phyloP scores from a whole-genome alignment of 106 monocot genomes.

The Gastrodia elata region DNA sequence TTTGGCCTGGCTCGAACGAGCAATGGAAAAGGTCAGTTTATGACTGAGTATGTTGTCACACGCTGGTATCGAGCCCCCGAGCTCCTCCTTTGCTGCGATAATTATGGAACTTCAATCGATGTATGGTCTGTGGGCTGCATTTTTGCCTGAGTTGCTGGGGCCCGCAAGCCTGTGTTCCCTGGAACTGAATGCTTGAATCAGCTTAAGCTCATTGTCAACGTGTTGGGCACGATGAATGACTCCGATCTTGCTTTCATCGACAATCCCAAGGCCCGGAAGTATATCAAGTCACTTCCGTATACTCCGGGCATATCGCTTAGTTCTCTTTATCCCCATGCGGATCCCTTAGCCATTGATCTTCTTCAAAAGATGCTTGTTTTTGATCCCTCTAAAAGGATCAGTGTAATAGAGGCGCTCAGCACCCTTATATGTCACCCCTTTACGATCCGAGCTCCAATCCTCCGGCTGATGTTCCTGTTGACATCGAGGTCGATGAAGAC shows the following conservation, averaged over 20 bases:
- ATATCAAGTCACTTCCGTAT: slow-evolving; percentile 54
- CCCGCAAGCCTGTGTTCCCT: slow-evolving; percentile 66
- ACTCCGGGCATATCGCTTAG: slow-evolving; percentile 31
- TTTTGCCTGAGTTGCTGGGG: slow-evolving; percentile 69
- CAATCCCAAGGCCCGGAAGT: slow-evolving; percentile 59
- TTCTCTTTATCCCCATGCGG: slow-evolving; percentile 44
- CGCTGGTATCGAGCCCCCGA: slow-evolving; percentile 76
- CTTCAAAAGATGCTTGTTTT: slow-evolving; percentile 68
- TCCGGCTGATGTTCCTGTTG: slow-evolving; percentile 45
- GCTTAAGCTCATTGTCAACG: slow-evolving; percentile 63
- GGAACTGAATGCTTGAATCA: slow-evolving; percentile 72
- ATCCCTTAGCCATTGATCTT: slow-evolving; percentile 53
- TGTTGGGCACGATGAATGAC: slow-evolving; percentile 47
- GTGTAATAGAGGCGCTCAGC: slow-evolving; percentile 52
- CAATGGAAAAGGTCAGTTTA: slow-evolving; percentile 37
- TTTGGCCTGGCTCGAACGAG: slow-evolving; percentile 63
- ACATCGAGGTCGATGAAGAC: slow-evolving; percentile 62
- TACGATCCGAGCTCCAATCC: slow-evolving; percentile 52
- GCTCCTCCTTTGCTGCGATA: slow-evolving; percentile 62
- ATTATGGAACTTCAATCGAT: slow-evolving; percentile 72
- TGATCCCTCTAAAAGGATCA: slow-evolving; percentile 61
- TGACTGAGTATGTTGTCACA: slow-evolving; percentile 79
- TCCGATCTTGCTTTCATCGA: slow-evolving; percentile 58
- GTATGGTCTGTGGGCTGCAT: slow-evolving; percentile 82
- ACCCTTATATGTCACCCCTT: slow-evolving; percentile 69